Percentiles rank a stretch among this genome's conserved stretches.
Evolutionary conservation across 164 flowering plant genomes (phyloP).

Genomic region (Kingdonia uniflora): DNA sequence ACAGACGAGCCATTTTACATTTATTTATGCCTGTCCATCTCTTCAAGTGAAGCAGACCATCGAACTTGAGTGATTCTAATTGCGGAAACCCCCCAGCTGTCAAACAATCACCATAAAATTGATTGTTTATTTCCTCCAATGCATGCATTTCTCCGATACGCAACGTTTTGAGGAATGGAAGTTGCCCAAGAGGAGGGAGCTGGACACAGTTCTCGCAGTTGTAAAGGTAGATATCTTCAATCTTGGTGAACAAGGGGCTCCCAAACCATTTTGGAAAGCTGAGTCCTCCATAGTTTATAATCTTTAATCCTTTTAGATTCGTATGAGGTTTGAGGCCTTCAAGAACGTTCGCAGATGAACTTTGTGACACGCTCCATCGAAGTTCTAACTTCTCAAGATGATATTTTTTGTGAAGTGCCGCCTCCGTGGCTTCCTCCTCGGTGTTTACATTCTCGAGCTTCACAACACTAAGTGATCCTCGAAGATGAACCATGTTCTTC

Average conservation of each 20-base stretch:
- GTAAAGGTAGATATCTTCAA: not conserved
- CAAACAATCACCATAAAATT: not conserved
- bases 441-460: slow-evolving; percentile 7
- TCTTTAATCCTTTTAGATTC: slow-evolving; percentile 2
- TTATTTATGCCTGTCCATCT: slow-evolving; percentile 4
- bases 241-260: not conserved
- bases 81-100: not conserved
- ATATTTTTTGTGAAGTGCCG: slow-evolving; percentile 1
- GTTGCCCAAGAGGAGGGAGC: slow-evolving; percentile 9
- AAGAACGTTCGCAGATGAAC: slow-evolving; percentile 2
- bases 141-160: not conserved
- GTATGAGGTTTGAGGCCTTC: slow-evolving; percentile 7
- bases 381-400: slow-evolving; percentile 4
- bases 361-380: not conserved
- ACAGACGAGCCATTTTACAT: not conserved
- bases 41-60: slow-evolving; percentile 5
- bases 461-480: slow-evolving; percentile 7
- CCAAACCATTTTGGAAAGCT: slow-evolving; percentile 7
- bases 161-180: slow-evolving; percentile 2
- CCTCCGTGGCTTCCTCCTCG: not conserved
- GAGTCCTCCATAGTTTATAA: not conserved
- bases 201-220: not conserved
- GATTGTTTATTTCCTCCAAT: not conserved
- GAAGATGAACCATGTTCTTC: slow-evolving; percentile 1
- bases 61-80: slow-evolving; percentile 1